These are phyloP conservation scores for Fusarium sp. DNA, from an alignment of 2,329 filamentous ascomycete species.

Conservation along the genomic window DNA sequence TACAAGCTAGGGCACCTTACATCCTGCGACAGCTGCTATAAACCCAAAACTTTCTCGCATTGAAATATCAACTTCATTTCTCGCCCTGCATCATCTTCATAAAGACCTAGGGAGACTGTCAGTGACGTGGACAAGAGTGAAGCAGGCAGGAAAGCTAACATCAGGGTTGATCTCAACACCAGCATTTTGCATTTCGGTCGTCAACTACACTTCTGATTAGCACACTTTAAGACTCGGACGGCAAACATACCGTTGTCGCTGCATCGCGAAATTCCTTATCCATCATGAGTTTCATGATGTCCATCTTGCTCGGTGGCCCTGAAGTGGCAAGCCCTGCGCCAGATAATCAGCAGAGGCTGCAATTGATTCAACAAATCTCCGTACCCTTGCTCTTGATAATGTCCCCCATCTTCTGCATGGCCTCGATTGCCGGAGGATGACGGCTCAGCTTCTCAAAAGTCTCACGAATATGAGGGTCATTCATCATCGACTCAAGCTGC, in stretches of 20 bases:
- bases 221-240: rapidly evolving
- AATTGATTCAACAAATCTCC: rapidly evolving
- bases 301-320: constrained; percentile 36
- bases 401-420: constrained; percentile 33
- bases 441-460: constrained; percentile 35
- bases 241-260: constrained; percentile 6
- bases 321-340: constrained; percentile 27
- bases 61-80: not conserved
- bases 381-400: constrained; percentile 30
- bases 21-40: too few relatives aligned
- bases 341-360: not conserved
- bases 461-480: constrained; percentile 32
- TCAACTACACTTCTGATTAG: constrained; percentile 21
- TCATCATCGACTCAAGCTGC: constrained; percentile 33
- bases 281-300: constrained; percentile 38
- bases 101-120: constrained; percentile 9
- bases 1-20: too few relatives aligned
- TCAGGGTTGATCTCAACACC: constrained; percentile 34
- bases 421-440: constrained; percentile 29
- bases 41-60: rapidly evolving
- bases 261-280: constrained; percentile 38
- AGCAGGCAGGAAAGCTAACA: not conserved
- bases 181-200: constrained; percentile 34
- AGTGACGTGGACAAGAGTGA: not conserved
- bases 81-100: constrained; percentile 28